Evolutionary conservation across 2,329 filamentous ascomycete genomes (phyloP).

Genomic region (Alternaria consortialis): DNA sequence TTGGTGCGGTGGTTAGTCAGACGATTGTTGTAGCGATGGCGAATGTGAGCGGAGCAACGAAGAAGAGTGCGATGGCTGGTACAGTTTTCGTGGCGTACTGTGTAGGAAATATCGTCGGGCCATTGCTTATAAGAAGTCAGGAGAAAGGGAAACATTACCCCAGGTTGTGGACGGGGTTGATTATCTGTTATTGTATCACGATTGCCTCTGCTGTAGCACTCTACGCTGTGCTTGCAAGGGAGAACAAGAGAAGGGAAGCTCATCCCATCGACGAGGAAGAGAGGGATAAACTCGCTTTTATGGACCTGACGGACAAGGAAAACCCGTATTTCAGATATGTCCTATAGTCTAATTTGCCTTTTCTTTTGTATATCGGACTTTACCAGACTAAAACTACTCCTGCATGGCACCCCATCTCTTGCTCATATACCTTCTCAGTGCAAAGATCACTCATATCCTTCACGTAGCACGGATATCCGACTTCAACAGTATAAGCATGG

Average conservation of each 20-base stretch:
- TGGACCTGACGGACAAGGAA: constrained; percentile 64
- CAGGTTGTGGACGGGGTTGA: constrained; percentile 73
- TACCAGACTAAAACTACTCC: too few relatives aligned
- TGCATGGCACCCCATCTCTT: neutral
- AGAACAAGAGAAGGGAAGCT: constrained; percentile 59
- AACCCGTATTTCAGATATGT: constrained; percentile 68
- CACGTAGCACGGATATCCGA: neutral
- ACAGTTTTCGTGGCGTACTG: constrained; percentile 80
- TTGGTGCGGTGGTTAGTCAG: constrained; percentile 74
- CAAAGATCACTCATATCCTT: neutral
- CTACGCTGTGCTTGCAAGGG: constrained; percentile 65
- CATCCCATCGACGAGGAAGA: constrained; percentile 67
- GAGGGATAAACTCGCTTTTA: constrained; percentile 58
- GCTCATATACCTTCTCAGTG: neutral
- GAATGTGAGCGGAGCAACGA: constrained; percentile 79
- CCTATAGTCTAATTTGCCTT: constrained; percentile 17
- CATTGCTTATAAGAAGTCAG: constrained; percentile 73
- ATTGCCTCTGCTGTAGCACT: constrained; percentile 66
- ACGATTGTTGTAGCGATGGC: constrained; percentile 67
- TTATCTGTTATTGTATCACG: constrained; percentile 73
- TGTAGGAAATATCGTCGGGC: constrained; percentile 79
- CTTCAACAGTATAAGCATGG: neutral
- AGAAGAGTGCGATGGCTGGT: constrained; percentile 79
- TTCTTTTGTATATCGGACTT: too few relatives aligned
- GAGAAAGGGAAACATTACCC: constrained; percentile 74